A percentile compares a stretch with the other conserved stretches of the same genome.
Evolutionary conservation across 768 basidiomycete genomes (phyloP).

Genomic region (Gyrodon lividus): DNA sequence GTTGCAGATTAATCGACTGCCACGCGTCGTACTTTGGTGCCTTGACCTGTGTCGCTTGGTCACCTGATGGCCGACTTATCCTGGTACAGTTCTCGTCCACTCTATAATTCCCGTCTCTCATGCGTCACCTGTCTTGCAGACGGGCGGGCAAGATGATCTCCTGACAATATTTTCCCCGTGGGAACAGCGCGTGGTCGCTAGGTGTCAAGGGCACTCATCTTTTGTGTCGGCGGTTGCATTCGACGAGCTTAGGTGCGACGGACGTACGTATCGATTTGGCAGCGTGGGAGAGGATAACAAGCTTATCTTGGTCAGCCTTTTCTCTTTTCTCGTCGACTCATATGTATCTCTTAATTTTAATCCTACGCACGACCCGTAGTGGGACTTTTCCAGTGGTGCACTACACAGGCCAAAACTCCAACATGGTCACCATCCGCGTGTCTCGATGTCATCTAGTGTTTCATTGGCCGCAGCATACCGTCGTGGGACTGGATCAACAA

Average conservation of each 20-base stretch:
- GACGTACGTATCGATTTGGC: slow-evolving; percentile 89
- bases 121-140: slow-evolving; percentile 42
- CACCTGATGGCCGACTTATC: slow-evolving; percentile 92
- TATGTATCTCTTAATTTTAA: slow-evolving; percentile 6
- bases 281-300: slow-evolving; percentile 98
- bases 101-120: neutral
- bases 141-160: slow-evolving; percentile 96
- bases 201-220: slow-evolving; percentile 96
- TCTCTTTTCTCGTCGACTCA: neutral
- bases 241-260: slow-evolving; percentile 85
- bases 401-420: slow-evolving; percentile 86
- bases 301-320: slow-evolving; percentile 68
- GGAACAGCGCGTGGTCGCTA: slow-evolving; percentile 91
- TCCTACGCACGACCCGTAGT: slow-evolving; percentile 44
- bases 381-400: slow-evolving; percentile 92
- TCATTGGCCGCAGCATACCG: slow-evolving; percentile 69
- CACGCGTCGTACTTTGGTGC: slow-evolving; percentile 95
- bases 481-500: slow-evolving; percentile 54
- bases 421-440: slow-evolving; percentile 66
- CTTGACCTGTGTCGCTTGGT: slow-evolving; percentile 89
- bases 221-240: slow-evolving; percentile 90
- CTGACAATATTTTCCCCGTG: slow-evolving; percentile 92
- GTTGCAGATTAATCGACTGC: slow-evolving; percentile 79
- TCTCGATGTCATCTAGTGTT: slow-evolving; percentile 75
- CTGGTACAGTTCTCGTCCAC: slow-evolving; percentile 44